Evolutionary conservation across 805 yeast species (phyloP).

Genomic region (Metschnikowia similis): DNA sequence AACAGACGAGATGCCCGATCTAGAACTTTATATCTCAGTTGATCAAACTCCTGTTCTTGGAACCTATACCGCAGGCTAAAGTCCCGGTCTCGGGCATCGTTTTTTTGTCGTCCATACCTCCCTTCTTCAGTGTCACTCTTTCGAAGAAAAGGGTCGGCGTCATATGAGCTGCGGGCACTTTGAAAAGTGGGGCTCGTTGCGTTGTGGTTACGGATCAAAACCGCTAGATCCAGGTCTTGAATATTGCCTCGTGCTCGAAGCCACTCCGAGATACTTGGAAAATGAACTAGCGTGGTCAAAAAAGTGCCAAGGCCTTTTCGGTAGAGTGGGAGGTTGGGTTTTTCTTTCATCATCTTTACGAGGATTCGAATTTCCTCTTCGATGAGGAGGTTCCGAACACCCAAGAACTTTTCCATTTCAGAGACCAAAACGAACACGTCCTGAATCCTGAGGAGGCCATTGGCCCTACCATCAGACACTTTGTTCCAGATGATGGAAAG

Average conservation of each 20-base stretch:
- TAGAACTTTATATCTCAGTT: not conserved
- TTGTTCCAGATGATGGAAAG: constrained; percentile 13
- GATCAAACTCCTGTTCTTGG: not conserved
- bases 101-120: not conserved
- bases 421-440: constrained; percentile 9
- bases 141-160: too few relatives aligned
- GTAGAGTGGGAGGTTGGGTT: constrained; percentile 11
- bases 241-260: not conserved
- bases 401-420: constrained; percentile 12
- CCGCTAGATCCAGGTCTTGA: not conserved
- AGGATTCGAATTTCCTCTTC: constrained; percentile 9
- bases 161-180: not conserved
- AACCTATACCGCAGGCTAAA: not conserved
- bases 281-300: constrained; percentile 13
- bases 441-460: constrained; percentile 6
- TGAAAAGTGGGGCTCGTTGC: not conserved
- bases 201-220: not conserved
- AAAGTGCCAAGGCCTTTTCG: constrained; percentile 12
- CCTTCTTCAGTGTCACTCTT: too few relatives aligned
- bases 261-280: constrained; percentile 8
- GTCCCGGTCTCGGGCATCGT: not conserved
- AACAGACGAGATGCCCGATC: not conserved
- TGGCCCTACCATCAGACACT: not conserved
- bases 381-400: constrained; percentile 5
- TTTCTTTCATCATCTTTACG: constrained; percentile 6